Base-by-base conservation (phyloP, 2,329 filamentous ascomycete species). In the Beauveria australis region DNA sequence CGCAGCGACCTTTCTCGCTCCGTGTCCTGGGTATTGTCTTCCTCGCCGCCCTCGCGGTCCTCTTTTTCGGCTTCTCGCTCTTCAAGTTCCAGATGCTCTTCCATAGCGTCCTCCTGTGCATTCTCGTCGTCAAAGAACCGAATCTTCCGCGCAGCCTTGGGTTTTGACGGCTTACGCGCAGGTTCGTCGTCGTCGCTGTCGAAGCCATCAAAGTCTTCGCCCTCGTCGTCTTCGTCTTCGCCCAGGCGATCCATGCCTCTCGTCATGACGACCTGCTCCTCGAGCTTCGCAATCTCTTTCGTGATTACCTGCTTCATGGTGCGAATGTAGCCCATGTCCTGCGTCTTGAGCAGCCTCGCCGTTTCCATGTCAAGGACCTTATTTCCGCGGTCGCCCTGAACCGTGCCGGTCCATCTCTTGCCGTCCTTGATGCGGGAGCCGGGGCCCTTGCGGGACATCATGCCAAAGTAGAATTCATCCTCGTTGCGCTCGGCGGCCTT, bases 391-490 rank as follows among this genome's bases (percentile, higher is more conserved):
- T 85, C 81, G 53, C 81, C 83, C 61, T 79, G 75, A 0, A 85
- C 78, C 0, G 78, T 83, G 40, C 84, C 85, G 2, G 73, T 79
- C 75, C 81, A 84, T 48, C 71, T 72, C 68, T 78, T 81, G 60
- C 77, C 83, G 65, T 71, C 75, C 65, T 79, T 75, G 44, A 82
- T 68, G 19, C 72, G 72, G 7, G 78, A 78, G 6, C 80, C 78
- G 5, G 83, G 80, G 10, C 84, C 84, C 61, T 78, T 78, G 63
- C 82, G 82, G 65, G 81, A 83, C 68, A 88, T 76, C 86, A 89
- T 89, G 64, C 83, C 84, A 68, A 84, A 87, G 76, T 87, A 88
- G 73, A 89, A 89, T 69, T 89, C 86, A 81, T 89, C 86, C 57
- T 88, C 85, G 72, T 89, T 89, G 66, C 85, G 82, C 44, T 86